Conservation (phyloP, 2,329 filamentous ascomycete species). For the Botrytis pseudocinerea region DNA sequence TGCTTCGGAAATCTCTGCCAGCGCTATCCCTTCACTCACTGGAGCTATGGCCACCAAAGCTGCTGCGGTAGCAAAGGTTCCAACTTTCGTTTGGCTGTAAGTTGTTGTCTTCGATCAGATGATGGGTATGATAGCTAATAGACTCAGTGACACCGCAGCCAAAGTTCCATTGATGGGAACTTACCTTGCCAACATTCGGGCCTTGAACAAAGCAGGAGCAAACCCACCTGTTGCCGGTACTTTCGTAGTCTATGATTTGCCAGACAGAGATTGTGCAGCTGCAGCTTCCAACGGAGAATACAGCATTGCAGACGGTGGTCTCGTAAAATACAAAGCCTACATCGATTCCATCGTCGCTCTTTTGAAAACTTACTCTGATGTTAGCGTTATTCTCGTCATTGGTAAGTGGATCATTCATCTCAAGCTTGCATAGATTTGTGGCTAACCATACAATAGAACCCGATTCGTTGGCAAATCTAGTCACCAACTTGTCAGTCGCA, state of each 20-base stretch:
- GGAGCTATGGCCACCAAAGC: conserved; percentile 53
- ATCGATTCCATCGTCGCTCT: conserved; percentile 55
- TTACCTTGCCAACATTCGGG: conserved; percentile 50
- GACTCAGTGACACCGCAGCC: conserved; percentile 45
- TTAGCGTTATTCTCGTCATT: conserved; percentile 49
- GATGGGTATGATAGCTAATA: conserved; percentile 1
- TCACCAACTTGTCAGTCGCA: conserved; percentile 57
- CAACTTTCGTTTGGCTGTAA: conserved; percentile 55
- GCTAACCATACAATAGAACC: conserved; percentile 48
- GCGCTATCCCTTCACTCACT: conserved; percentile 63
- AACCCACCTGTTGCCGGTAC: conserved; percentile 49
- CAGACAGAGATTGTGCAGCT: conserved; percentile 64
- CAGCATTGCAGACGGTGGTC: conserved; percentile 51
- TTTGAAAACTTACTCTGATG: conserved; percentile 55
- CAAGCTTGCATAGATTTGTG: neutral
- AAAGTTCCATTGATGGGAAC: conserved; percentile 52
- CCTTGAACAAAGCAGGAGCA: conserved; percentile 50
- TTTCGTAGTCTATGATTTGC: conserved; percentile 64
- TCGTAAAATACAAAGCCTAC: conserved; percentile 54
- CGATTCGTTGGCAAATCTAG: conserved; percentile 62
- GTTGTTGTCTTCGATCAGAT: conserved; percentile 29
- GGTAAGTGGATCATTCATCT: conserved; percentile 41
- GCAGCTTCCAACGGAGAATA: conserved; percentile 64
- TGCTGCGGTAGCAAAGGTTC: conserved; percentile 51
- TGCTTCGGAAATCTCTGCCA: conserved; percentile 51